phyloP scores from a whole-genome alignment of 1,284 basidiomycete genomes.

The Coniferiporia weirii region DNA sequence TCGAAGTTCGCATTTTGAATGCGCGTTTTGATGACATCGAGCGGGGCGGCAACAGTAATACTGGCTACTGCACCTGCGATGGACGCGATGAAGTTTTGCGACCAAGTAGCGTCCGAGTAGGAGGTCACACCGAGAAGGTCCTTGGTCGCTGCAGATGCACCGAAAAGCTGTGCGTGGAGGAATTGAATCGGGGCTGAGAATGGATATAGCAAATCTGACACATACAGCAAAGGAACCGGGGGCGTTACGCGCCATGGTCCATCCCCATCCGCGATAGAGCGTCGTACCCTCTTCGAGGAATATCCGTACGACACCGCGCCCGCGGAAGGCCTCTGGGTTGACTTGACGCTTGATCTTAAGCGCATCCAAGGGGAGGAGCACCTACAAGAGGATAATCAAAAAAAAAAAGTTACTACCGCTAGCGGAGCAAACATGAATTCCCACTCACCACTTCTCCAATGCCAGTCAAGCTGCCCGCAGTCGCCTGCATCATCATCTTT shows the following conservation, averaged over 20 bases:
- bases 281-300: slow-evolving; percentile 89
- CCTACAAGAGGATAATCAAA: slow-evolving; percentile 33
- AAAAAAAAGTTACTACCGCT: background rate
- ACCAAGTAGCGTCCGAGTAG: slow-evolving; percentile 92
- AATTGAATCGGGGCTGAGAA: background rate
- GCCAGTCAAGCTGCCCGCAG: slow-evolving; percentile 90
- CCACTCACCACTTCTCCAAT: slow-evolving; percentile 90
- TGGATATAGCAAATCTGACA: slow-evolving; percentile 18
- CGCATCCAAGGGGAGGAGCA: slow-evolving; percentile 90
- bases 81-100: slow-evolving; percentile 93
- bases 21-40: slow-evolving; percentile 95
- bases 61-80: slow-evolving; percentile 92
- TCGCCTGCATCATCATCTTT: slow-evolving; percentile 93
- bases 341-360: slow-evolving; percentile 99
- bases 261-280: slow-evolving; percentile 96
- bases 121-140: slow-evolving; percentile 87
- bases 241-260: slow-evolving; percentile 98
- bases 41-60: slow-evolving; percentile 93
- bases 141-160: slow-evolving; percentile 92
- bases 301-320: slow-evolving; percentile 86
- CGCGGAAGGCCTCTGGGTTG: slow-evolving; percentile 93
- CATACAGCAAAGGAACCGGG: slow-evolving; percentile 92
- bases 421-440: background rate
- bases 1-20: slow-evolving; percentile 99
- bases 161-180: slow-evolving; percentile 67